Base-by-base conservation (phyloP, 768 basidiomycete species). In the Epithele typhae region DNA sequence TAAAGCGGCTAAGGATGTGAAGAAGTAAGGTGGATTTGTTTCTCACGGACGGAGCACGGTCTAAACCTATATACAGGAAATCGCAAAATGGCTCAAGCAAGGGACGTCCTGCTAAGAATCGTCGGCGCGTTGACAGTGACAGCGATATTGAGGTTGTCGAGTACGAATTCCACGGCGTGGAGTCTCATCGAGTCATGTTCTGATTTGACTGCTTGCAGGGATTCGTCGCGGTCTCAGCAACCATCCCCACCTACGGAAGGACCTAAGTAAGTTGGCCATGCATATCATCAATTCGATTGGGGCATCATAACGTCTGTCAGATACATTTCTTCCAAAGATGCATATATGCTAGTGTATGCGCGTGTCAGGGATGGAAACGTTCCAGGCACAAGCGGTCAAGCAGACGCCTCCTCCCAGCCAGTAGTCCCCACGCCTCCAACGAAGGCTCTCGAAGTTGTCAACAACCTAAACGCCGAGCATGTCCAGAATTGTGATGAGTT, bases 261-360 rank as follows among this genome's bases (percentile, higher is more conserved):
- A n/a, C n/a, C n/a, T n/a, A n/a, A n/a, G n/a, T n/a, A n/a, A n/a
- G n/a, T n/a, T n/a, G n/a, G n/a, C n/a, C n/a, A n/a, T n/a, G n/a
- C n/a, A n/a, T n/a, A n/a, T n/a, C n/a, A n/a, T n/a, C n/a, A n/a
- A n/a, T n/a, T n/a, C n/a, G n/a, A n/a, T n/a, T n/a, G n/a, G n/a
- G n/a, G n/a, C n/a, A n/a, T n/a, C n/a, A n/a, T n/a, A n/a, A n/a
- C n/a, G 22, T 6, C 5, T 17, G 4, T 17, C 43, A 59, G 56
- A 46, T 69, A 73, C 32, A 74, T 87, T 53, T 72, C 78, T 2
- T 92, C 92, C 2, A 87, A 78, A 65, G 92, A 96, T 56, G 92
- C 91, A 5, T 96, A 98, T 66, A 95, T 97, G 92, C 75, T 97
- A 25, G 83, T 98, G 44, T 98, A 97, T 64, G 76, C 79, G 30